Base-by-base conservation (phyloP, 305 asterid species). In the Stenogyne calaminthoides region DNA sequence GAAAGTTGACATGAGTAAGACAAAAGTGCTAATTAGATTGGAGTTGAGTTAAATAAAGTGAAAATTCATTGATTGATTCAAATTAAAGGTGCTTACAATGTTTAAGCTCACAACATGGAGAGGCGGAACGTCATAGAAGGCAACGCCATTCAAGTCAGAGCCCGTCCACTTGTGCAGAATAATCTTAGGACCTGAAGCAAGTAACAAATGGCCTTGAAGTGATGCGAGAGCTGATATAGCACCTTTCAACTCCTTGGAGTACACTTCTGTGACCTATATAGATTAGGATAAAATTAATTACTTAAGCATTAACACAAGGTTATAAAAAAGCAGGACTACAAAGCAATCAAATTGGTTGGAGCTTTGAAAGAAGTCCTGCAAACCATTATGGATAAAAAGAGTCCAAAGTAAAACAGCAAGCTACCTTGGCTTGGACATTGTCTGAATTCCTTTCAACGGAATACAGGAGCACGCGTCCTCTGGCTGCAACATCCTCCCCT, bases 401-500 rank as follows among this genome's bases (percentile, higher is more conserved):
- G 67, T 66, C 27, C 56, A 58, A 67, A 59, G 29, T 19, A 46
- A 69, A 81, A 66, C 22, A 68, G 65, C 72, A 64, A 56, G 49
- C 83, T 84, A 94, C 99, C 96, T 73, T 80, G 58, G 78, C 80
- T 78, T 84, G 92, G 69, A 76, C 78, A 78, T 76, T 84, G 80
- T 90, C 99, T 27, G 95, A 71, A 76, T 76, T 82, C 71, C 70
- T 89, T 57, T 95, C 98, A 74, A 95, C 78, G 51, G 97, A 88
- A 85, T 80, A 92, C 81, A 95, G 74, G 69, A 95, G 87, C 65
- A 95, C 85, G 27, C 98, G 99, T 73, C 99, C 99, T 83, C 99
- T 85, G 66, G 96, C 99, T 16, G 99, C 97, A 69, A 95, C 99
- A 88, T 95, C 99, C 82, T 95, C 99, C 78, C 99, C 99, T 89